Evolutionary conservation across 257 asterid genomes (phyloP), one percentile per base, ranked within the genome.

Genomic region (Penstemon newberryi): DNA sequence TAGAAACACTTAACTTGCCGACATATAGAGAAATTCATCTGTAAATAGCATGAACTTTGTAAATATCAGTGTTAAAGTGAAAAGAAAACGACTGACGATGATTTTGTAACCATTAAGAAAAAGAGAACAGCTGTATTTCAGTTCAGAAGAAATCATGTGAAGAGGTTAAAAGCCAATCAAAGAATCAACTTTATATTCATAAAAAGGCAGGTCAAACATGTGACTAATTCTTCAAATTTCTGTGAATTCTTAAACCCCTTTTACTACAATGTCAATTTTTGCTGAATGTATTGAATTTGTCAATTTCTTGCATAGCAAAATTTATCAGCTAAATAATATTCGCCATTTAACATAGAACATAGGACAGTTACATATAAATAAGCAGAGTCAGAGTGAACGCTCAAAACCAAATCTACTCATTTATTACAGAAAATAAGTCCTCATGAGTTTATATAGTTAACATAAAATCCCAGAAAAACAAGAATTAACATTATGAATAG

Each of bases 121-220:
- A 74, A 65, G 66, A 49, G 42, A 77, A 73, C 77, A 80, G 73
- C 79, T 85, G 83, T 75, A 73, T 63, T 63, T 66, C 62, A 68
- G 56, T 71, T 73, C 73, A 76, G 70, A 72, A 77, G 77, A 79
- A 56, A 80, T 88, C 95, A 85, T 82, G 95, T 89, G 97, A 89
- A 62, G 59, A 71, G 60, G 67, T 42, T 54, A 56, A 81, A 73
- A 73, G 76, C 68, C 44, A 62, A 44, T 72, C 60, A 10, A 42
- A 36, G 33, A 25, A 25, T 25, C 52, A 81, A 70, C 68, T 58
- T 65, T 70, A 78, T 59, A 53, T 76, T 69, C 79, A 25, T 25
- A 25, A 0, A 80, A 71, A 71, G 69, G 80, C 87, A 77, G 88
- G 89, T 83, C 87, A 82, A 81, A 75, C 92, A 77, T 74, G 89